Evolutionary conservation across 352 stramenopile genomes (phyloP), one percentile per base, ranked within the genome.

Genomic region (Halophytophthora polymorphica): DNA sequence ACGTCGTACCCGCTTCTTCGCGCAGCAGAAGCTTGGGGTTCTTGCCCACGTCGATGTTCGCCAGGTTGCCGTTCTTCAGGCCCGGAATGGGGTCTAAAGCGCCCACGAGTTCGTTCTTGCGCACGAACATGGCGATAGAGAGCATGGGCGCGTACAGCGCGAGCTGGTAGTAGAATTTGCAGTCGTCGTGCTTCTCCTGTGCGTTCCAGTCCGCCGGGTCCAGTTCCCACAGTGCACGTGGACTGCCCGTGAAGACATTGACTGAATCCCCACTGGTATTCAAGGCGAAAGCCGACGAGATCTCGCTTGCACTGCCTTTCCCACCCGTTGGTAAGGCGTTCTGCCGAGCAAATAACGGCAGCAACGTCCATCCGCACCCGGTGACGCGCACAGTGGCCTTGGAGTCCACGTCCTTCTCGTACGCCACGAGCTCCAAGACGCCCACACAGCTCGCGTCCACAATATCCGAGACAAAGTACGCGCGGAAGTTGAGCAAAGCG

Each of bases 401-500:
- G 13, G 70, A 94, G 53, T 84, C 70, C 0, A 58, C 64, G 42
- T 96, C 79, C 48, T 96, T 94, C 17, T 95, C 71, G 41, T 91
- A 90, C 14, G 83, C 85, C 12, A 98, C 90, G 11, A 98, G 73
- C 58, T 98, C 93, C 10, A 98, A 59, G n/a, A 98, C 83, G 6
- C 82, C 83, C 34, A 97, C 80, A 44, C 91, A 98, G 50, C 86
- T 93, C 10, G 79, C 52, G 58, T 98, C 95, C 18, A 90, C 71
- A 10, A 97, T 75, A 14, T 85, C 74, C 10, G 90, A 86, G 39
- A 88, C 56, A 40, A 96, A 96, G 37, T 95, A 96, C 1, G 86
- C 77, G 5, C 87, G 63, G 36, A 88, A 69, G 36, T 90, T 86
- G n/a, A 91, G 50, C 1, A 56, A 11, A 0, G 81, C 69, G 29